Percentiles rank a stretch among this genome's conserved stretches.
Conservation (phyloP, 495 filamentous ascomycete species). For the Penicillium riverlandense region DNA sequence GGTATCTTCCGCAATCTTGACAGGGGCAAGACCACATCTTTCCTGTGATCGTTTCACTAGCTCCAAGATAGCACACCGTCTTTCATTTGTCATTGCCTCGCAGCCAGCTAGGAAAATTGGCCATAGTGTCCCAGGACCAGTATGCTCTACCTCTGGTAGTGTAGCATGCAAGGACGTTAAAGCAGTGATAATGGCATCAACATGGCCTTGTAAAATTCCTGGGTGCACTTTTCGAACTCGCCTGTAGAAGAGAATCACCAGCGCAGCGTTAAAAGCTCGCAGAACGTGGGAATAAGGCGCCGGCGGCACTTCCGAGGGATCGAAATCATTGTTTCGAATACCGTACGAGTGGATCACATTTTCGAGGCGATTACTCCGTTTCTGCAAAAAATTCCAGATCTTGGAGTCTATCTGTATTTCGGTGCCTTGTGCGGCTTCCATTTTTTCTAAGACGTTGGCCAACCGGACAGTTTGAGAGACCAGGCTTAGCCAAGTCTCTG, state of each 20-base stretch:
- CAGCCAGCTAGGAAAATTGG: constrained; percentile 22
- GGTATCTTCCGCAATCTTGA: constrained; percentile 7
- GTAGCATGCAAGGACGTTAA: constrained; percentile 7
- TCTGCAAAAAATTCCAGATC: constrained; percentile 13
- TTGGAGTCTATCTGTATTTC: constrained; percentile 3
- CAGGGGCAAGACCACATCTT: constrained; percentile 4
- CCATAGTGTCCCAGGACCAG: constrained; percentile 17
- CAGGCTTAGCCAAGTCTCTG: constrained; percentile 24
- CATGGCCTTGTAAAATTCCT: constrained; percentile 10
- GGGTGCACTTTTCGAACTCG: constrained; percentile 18
- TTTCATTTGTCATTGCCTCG: constrained; percentile 10
- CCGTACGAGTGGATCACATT: constrained; percentile 17
- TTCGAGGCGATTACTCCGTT: constrained; percentile 15
- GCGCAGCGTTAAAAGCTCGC: constrained; percentile 13
- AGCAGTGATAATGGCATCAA: constrained; percentile 12
- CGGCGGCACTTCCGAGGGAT: neutral
- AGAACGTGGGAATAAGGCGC: constrained; percentile 5
- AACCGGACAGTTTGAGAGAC: constrained; percentile 21
- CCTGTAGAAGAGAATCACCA: constrained; percentile 25
- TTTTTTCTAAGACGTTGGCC: constrained; percentile 20
- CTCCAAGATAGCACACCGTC: constrained; percentile 1
- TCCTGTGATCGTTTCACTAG: constrained; percentile 8
- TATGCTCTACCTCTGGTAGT: neutral
- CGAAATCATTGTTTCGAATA: neutral
- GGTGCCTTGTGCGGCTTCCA: constrained; percentile 4